Conservation (phyloP, 371 early-diverging fungal species). For the Homolaphlyctis polyrhiza region DNA sequence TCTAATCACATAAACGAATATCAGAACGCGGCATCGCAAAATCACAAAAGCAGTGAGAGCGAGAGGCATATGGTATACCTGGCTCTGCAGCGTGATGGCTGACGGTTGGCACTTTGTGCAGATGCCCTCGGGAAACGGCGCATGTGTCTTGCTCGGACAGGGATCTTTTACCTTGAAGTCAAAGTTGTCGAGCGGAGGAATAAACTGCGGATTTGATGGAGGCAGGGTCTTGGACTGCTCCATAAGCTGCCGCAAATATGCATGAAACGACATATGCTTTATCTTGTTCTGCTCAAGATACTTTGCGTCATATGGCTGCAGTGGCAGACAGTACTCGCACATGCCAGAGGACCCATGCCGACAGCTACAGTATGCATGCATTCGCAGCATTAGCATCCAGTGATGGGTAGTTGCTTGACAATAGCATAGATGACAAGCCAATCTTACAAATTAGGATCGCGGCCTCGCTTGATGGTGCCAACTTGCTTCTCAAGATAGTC, state of each 20-base stretch:
- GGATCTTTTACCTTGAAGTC: slow-evolving; percentile 70
- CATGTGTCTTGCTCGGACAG: slow-evolving; percentile 75
- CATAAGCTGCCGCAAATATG: slow-evolving; percentile 75
- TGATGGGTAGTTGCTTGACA: neutral
- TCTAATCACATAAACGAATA: slow-evolving; percentile 34
- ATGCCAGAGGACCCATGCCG: slow-evolving; percentile 87
- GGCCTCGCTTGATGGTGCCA: slow-evolving; percentile 77
- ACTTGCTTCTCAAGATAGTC: slow-evolving; percentile 70
- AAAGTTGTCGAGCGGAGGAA: slow-evolving; percentile 83
- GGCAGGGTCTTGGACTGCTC: slow-evolving; percentile 55
- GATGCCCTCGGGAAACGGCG: slow-evolving; percentile 90
- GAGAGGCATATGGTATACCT: slow-evolving; percentile 41
- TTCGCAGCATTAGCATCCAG: neutral
- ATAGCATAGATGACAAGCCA: neutral
- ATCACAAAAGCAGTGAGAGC: neutral
- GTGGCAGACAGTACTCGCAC: slow-evolving; percentile 97
- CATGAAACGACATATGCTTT: slow-evolving; percentile 96
- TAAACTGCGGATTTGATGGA: slow-evolving; percentile 18
- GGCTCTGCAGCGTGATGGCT: slow-evolving; percentile 84
- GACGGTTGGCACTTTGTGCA: slow-evolving; percentile 97
- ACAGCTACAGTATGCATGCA: slow-evolving; percentile 54
- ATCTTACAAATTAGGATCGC: slow-evolving; percentile 78
- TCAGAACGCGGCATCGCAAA: neutral
- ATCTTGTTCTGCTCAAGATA: slow-evolving; percentile 88
- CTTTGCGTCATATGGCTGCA: slow-evolving; percentile 86